phyloP scores from a whole-genome alignment of 805 yeast genomes.

The Hanseniaspora opuntiae region DNA sequence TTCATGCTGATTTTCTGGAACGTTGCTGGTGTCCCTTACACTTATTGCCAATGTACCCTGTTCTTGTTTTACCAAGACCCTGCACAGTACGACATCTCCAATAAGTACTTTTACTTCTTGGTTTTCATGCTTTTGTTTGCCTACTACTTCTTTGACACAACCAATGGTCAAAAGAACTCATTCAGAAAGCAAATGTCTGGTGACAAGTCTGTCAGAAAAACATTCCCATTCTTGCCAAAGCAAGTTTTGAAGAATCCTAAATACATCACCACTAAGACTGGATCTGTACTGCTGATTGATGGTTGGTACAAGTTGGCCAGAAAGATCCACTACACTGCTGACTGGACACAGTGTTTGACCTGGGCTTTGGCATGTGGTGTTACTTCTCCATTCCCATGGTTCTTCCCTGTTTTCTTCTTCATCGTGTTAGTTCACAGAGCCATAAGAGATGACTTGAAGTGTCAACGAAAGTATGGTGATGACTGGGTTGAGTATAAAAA shows the following conservation, averaged over 20 bases:
- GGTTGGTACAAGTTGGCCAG: slow-evolving; percentile 94
- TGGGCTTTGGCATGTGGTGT: slow-evolving; percentile 92
- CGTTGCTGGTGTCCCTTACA: slow-evolving; percentile 97
- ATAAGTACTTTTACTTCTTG: slow-evolving; percentile 42
- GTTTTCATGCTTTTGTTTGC: slow-evolving; percentile 48
- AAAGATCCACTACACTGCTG: slow-evolving; percentile 91
- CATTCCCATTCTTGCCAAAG: slow-evolving; percentile 87
- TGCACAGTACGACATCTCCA: slow-evolving; percentile 62
- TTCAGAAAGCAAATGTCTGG: slow-evolving; percentile 80
- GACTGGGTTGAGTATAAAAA: slow-evolving; percentile 83
- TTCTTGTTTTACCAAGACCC: slow-evolving; percentile 77
- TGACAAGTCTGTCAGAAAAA: slow-evolving; percentile 57
- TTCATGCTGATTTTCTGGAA: slow-evolving; percentile 98
- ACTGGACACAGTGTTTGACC: slow-evolving; percentile 69
- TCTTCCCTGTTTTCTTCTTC: slow-evolving; percentile 84
- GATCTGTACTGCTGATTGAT: slow-evolving; percentile 71
- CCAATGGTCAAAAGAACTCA: slow-evolving; percentile 87
- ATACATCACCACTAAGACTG: slow-evolving; percentile 72
- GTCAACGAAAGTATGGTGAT: slow-evolving; percentile 75
- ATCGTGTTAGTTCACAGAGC: slow-evolving; percentile 82
- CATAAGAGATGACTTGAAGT: slow-evolving; percentile 71
- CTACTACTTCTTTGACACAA: slow-evolving; percentile 87
- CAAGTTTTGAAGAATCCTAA: slow-evolving; percentile 72
- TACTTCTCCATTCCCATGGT: slow-evolving; percentile 84
- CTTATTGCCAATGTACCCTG: slow-evolving; percentile 87